Evolutionary conservation across 352 stramenopile species (phyloP).

Genomic region (Phytophthora ramorum): DNA sequence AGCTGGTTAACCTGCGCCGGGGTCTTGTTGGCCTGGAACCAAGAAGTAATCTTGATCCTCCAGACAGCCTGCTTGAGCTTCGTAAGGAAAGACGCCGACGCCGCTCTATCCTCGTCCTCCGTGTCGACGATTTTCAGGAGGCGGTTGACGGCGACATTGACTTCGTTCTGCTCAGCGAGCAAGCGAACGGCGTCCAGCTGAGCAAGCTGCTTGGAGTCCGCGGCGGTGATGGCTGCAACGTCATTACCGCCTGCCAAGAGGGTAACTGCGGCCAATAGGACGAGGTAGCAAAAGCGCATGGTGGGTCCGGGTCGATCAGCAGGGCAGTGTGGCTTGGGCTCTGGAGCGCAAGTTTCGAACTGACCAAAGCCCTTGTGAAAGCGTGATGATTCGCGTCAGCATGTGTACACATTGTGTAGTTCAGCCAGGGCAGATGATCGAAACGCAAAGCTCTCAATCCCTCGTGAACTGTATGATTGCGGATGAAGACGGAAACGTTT

Average conservation of each 20-base stretch:
- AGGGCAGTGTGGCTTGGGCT: not conserved
- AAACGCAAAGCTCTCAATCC: not conserved
- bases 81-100: not conserved
- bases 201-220: not conserved
- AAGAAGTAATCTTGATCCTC: conserved; percentile 12
- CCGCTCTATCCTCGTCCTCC: not conserved
- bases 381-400: not conserved
- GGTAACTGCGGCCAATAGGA: conserved; percentile 1
- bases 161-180: not conserved
- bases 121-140: conserved; percentile 1
- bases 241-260: not conserved
- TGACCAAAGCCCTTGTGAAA: not conserved
- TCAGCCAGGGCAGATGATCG: not conserved
- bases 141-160: not conserved
- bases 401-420: not conserved
- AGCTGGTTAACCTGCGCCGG: conserved; percentile 6
- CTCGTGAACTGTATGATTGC: conserved; percentile 4
- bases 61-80: conserved; percentile 2
- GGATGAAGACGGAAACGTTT: not conserved
- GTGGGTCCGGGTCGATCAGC: not conserved
- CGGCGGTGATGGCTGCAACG: conserved; percentile 1
- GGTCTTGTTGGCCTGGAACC: conserved; percentile 5
- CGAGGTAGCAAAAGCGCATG: conserved; percentile 11
- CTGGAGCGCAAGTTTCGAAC: conserved; percentile 2
- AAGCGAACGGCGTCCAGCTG: not conserved